Evolutionary conservation across 805 yeast genomes (phyloP).

Genomic region (Cyberlindnera euphorbiiphila): DNA sequence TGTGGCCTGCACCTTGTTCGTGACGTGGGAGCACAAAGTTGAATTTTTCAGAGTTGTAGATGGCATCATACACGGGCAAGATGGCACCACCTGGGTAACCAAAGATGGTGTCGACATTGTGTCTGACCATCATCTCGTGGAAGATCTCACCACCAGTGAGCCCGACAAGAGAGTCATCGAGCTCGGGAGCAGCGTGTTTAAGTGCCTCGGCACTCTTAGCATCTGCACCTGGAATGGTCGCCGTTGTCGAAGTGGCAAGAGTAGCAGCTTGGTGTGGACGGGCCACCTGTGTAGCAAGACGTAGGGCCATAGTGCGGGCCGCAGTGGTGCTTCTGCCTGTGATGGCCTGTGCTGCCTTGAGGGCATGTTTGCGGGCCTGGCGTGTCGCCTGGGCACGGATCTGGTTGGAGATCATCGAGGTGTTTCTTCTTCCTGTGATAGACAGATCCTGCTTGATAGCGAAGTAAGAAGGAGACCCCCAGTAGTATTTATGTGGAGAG

Average conservation of each 20-base stretch:
- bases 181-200: slow-evolving; percentile 22
- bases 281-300: slow-evolving; percentile 14
- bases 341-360: slow-evolving; percentile 9
- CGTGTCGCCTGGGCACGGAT: slow-evolving; percentile 22
- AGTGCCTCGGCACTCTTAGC: slow-evolving; percentile 11
- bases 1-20: slow-evolving; percentile 99
- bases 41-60: slow-evolving; percentile 84
- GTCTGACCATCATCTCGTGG: slow-evolving; percentile 98
- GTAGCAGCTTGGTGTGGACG: slow-evolving; percentile 29
- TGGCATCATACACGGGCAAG: slow-evolving; percentile 96
- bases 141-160: slow-evolving; percentile 98
- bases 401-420: slow-evolving; percentile 16
- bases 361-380: slow-evolving; percentile 16
- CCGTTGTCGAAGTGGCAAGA: slow-evolving; percentile 21
- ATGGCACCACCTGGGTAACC: slow-evolving; percentile 99
- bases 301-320: slow-evolving; percentile 12
- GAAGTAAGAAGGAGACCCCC: neutral
- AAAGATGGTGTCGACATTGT: slow-evolving; percentile 90
- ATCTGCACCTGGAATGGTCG: slow-evolving; percentile 2
- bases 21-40: slow-evolving; percentile 91
- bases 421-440: neutral
- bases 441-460: neutral
- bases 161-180: slow-evolving; percentile 90
- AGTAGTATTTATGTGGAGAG: slow-evolving; percentile 1
- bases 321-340: slow-evolving; percentile 11